Evolutionary conservation across 805 yeast genomes (phyloP), one percentile per base, ranked within the genome.

Genomic region (Starmerella ratchasimensis): DNA sequence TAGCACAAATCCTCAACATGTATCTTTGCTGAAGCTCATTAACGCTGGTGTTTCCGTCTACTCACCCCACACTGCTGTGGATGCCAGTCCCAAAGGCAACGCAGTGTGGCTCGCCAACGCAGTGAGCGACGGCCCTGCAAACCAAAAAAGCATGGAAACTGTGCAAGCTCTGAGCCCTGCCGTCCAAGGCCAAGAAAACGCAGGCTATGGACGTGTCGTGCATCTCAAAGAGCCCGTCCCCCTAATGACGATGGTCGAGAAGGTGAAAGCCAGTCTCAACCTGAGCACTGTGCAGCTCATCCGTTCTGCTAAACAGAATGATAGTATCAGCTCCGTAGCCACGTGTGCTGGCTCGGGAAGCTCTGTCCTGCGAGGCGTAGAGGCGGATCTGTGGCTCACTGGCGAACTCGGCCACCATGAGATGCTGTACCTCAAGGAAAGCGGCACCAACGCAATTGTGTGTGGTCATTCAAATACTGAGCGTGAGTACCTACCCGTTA

Each of bases 341-440:
- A 57, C 90, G 13, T 90, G 99, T 59, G 97, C 98, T 3, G 99
- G 99, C 0, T 80, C 94, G 2, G 97, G 98, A 0, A 77, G 80
- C 3, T 67, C 76, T 1, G 82, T 86, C 1, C 76, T 83, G 58
- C 54, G 59, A 25, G 58, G 62, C 5, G 51, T 57, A 8, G 64
- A 64, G 34, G 75, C 75, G 0, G 97, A 90, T 50, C 62, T 84
- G 29, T 79, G 69, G 54, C 71, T 74, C 51, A 86, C 98, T 0
- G 99, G 99, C 2, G 99, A 90, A 55, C 60, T 90, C 47, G 77
- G 94, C 18, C 99, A 90, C 52, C 99, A 90, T 54, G 96, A 90
- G 56, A 78, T 80, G 8, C 65, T 90, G 28, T 70, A 59, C 40
- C 65, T 76, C 46, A 72, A 67, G 34, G 97, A 88, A 49, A 50